Evolutionary conservation across 805 yeast species (phyloP), one percentile per base, ranked within the genome.

Genomic region (Brettanomyces naardenensis): DNA sequence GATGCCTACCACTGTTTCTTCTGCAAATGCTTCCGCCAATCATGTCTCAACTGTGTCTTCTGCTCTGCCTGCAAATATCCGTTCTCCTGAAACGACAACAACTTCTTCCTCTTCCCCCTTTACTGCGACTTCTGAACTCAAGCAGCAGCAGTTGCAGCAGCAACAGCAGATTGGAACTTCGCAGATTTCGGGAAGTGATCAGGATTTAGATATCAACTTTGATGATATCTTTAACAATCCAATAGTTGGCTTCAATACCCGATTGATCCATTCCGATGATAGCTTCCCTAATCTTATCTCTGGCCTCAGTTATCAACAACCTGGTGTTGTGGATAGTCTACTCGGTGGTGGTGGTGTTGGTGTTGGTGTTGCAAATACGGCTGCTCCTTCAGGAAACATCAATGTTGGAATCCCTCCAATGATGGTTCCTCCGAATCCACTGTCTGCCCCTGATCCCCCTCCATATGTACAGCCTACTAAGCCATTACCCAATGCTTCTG

Each of bases 191-290:
- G 19, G 33, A 13, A 28, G 15, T 15, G 26, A 32, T 19, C 28
- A 37, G 7, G 46, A 40, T n/a, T 18, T 49, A 2, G 58, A 53
- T 23, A 36, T 55, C 18, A 44, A 51, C 15, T 47, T 55, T 35
- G 56, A 56, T 22, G 58, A 52, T 3, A 53, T 59, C 3, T 56
- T 59, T 35, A 49, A 42, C 31, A 43, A 50, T 14, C 25, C 25
- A 2, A 23, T 17, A 14, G 39, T 62, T 28, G 66, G 66, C 7
- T 62, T 62, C 43, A 61, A 54, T 33, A 62, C 66, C 1, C 48
- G 58, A 29, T 44, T 62, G 27, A 60, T 62, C 30, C 66, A 62
- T 30, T 54, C 64, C 0, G 65, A 60, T 38, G 65, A 18, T 9
- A 10, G 31, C 43, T 47, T 2, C 54, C 58, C 17, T 48, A 37